phyloP scores from a whole-genome alignment of 768 basidiomycete species.

The Tephrocybe sp. region DNA sequence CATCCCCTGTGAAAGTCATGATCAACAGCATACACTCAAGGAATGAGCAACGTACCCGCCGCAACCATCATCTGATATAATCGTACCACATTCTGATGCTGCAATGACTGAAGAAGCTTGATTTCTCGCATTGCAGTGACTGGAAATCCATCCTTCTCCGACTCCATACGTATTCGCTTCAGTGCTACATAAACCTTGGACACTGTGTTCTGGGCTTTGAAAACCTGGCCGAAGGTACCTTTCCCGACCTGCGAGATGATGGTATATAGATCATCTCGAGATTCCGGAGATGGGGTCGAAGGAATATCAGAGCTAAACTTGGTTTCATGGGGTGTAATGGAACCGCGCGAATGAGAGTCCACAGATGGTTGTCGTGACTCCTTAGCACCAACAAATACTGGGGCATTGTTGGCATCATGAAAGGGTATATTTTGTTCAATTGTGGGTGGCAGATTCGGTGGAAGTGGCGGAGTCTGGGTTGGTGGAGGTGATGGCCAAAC shows the following conservation, averaged over 20 bases:
- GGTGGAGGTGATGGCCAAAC: constrained; percentile 17
- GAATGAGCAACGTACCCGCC: constrained; percentile 58
- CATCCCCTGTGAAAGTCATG: constrained; percentile 59
- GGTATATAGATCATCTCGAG: constrained; percentile 65
- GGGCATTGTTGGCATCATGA: not conserved
- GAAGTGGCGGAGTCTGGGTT: constrained; percentile 1
- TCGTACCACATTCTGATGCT: constrained; percentile 85
- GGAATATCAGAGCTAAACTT: constrained; percentile 11
- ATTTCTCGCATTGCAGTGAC: constrained; percentile 99
- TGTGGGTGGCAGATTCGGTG: not conserved
- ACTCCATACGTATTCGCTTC: constrained; percentile 97
- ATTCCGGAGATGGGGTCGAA: constrained; percentile 17
- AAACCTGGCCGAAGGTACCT: constrained; percentile 97
- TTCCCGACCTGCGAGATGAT: constrained; percentile 95
- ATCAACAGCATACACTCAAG: constrained; percentile 1
- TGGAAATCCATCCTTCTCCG: constrained; percentile 96
- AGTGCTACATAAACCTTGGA: constrained; percentile 82
- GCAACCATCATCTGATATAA: constrained; percentile 99
- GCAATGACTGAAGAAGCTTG: constrained; percentile 89
- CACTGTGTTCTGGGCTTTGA: constrained; percentile 86
- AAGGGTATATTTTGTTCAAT: not conserved
- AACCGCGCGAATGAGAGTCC: not conserved
- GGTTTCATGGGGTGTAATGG: not conserved
- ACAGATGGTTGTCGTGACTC: not conserved
- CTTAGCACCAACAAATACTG: not conserved